Percentiles rank a stretch among this genome's conserved stretches.
These are phyloP conservation scores for Botrytis galanthina DNA, from an alignment of 2,329 filamentous ascomycete genomes.

Conservation along the genomic window DNA sequence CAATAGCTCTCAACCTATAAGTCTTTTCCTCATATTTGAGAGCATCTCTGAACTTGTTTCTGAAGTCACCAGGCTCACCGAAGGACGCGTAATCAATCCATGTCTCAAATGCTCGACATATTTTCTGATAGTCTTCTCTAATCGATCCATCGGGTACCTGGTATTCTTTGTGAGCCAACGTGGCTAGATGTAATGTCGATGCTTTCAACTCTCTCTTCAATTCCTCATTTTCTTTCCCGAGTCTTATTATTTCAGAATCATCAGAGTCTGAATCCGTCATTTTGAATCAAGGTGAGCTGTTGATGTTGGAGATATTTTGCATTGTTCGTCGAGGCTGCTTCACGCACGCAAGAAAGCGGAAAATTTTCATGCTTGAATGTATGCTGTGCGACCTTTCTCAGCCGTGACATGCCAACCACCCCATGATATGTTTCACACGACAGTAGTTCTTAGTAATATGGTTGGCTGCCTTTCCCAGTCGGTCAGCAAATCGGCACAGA, in stretches of 20 bases:
- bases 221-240: not conserved
- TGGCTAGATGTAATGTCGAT: not conserved
- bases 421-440: not conserved
- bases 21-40: not conserved
- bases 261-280: not conserved
- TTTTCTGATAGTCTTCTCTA: constrained; percentile 6
- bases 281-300: not conserved
- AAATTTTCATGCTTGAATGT: not conserved
- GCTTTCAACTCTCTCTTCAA: not conserved
- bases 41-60: not conserved
- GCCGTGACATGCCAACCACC: not conserved
- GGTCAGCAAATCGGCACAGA: not conserved
- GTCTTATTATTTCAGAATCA: accelerated
- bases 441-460: not conserved
- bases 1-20: not conserved
- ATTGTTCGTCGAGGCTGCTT: not conserved
- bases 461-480: not conserved
- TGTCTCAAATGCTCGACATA: constrained; percentile 5
- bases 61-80: not conserved
- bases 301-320: too few species aligned
- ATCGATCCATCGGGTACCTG: constrained; percentile 3
- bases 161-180: constrained; percentile 1
- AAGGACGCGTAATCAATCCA: not conserved
- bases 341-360: not conserved
- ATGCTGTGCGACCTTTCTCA: not conserved